A percentile compares a stretch with the other conserved stretches of the same genome.
phyloP scores from a whole-genome alignment of 495 filamentous ascomycete species.

The Podospora fimiseda region DNA sequence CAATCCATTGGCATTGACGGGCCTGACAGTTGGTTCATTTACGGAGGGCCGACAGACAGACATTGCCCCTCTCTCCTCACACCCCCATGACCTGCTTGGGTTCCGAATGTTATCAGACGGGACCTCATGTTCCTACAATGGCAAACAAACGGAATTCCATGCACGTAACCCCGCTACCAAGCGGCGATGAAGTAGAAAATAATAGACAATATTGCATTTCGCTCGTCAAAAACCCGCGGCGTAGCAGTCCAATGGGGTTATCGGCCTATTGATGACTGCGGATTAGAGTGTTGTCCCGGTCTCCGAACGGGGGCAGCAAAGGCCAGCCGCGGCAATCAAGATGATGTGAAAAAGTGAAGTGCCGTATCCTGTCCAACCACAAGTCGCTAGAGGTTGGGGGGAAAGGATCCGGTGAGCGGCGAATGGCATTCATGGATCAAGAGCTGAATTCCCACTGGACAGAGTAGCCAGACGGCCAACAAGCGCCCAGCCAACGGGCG shows the following conservation, averaged over 20 bases:
- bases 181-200: neutral
- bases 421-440: constrained; percentile 2
- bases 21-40: constrained; percentile 15
- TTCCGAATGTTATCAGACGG: neutral
- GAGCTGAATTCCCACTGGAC: neutral
- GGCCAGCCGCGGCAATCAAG: constrained; percentile 1
- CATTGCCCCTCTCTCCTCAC: neutral
- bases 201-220: neutral
- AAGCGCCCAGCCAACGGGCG: neutral
- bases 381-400: constrained; percentile 9
- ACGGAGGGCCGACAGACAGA: constrained; percentile 6
- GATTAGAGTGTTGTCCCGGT: neutral
- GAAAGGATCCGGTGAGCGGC: constrained; percentile 3
- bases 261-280: neutral
- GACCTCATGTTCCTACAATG: neutral
- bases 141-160: neutral
- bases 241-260: constrained; percentile 5
- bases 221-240: neutral
- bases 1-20: neutral
- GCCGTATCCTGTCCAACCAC: constrained; percentile 44
- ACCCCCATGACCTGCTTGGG: constrained; percentile 1
- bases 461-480: neutral
- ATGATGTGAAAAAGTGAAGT: neutral
- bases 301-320: neutral
- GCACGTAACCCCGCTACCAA: constrained; percentile 2